These are phyloP conservation scores for Boechera stricta DNA, from an alignment of 345 rosid genomes.

Conservation along the genomic window DNA sequence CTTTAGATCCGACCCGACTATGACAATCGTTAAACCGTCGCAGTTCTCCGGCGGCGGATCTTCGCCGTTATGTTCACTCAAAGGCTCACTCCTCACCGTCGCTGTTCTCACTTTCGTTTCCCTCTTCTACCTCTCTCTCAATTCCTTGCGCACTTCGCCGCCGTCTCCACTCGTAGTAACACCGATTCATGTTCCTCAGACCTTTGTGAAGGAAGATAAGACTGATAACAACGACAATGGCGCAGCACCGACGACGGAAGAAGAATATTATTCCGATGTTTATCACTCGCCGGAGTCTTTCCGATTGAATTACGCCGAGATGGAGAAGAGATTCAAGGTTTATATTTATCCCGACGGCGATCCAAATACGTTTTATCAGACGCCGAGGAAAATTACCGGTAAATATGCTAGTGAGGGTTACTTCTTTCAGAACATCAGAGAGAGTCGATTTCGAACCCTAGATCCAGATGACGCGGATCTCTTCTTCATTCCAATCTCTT, in stretches of 20 bases:
- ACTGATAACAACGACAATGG: background rate
- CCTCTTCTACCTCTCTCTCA: constrained; percentile 67
- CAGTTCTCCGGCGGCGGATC: constrained; percentile 41
- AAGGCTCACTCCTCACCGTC: constrained; percentile 67
- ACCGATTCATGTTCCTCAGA: constrained; percentile 35
- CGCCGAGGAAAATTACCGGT: constrained; percentile 93
- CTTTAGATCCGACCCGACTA: constrained; percentile 46
- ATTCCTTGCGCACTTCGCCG: constrained; percentile 55
- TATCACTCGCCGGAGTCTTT: constrained; percentile 73
- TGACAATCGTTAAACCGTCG: constrained; percentile 58
- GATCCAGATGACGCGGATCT: constrained; percentile 90
- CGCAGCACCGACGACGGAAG: constrained; percentile 33
- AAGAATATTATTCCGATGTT: constrained; percentile 50
- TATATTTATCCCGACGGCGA: constrained; percentile 95
- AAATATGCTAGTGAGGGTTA: constrained; percentile 99
- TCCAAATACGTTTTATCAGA: constrained; percentile 83
- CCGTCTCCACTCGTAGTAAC: constrained; percentile 35
- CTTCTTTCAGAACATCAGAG: constrained; percentile 92
- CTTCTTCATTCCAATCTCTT: constrained; percentile 92
- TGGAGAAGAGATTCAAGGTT: constrained; percentile 86
- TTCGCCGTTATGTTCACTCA: constrained; percentile 59
- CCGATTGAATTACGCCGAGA: constrained; percentile 69
- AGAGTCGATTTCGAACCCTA: constrained; percentile 67
- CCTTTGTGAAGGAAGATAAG: constrained; percentile 18
- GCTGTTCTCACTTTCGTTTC: constrained; percentile 73